Base-by-base conservation (phyloP, 139 green algal species). In the Astrephomene gubernaculifera region DNA sequence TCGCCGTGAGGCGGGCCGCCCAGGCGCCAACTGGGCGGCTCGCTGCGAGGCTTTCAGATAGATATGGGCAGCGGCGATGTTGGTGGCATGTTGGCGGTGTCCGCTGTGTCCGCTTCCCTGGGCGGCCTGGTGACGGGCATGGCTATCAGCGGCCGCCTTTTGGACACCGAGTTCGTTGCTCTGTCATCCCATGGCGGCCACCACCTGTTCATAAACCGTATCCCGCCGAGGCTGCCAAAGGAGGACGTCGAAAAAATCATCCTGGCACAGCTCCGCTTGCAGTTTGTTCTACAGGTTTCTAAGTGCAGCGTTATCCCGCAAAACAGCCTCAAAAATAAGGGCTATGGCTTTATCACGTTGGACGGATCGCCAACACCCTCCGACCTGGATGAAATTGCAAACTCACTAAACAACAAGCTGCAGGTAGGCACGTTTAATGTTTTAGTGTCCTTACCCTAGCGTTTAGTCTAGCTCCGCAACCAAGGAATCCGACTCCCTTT, bases 291-390 rank as follows among this genome's bases (percentile, higher is more conserved):
- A 1, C 43, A 74, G n/a, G 78, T 84, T 29, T 67, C 43, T 31
- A 74, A 65, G 5, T 84, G 78, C 78, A 75, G 63, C 31, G 78
- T 84, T 3, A 84, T 84, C 19, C 78, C 78, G 25, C 78, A 84
- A 70, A 84, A 84, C 63, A 67, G 43, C 63, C 43, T 84, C 21
- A 84, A 84, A 33, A 84, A 84, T 33, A 84, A 84, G 63, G 78
- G 78, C 38, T 84, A 84, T 25, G 78, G 78, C 25, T 84, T 84
- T 43, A 84, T 84, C 31, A 84, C 78, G 7, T 63, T 84, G 31
- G 43, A 74, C 25, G 78, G 78, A 0, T 65, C 31, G 0, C 78
- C 78, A 2, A 41, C 63, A 21, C 61, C 43, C 21, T 17, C 27
- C 5, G 78, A 84, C 78, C 61, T 84, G 8, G 43, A 64, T 31